Evolutionary conservation across 2,329 filamentous ascomycete species (phyloP), one percentile per base, ranked within the genome.

Genomic region (Elsinoe perseae): DNA sequence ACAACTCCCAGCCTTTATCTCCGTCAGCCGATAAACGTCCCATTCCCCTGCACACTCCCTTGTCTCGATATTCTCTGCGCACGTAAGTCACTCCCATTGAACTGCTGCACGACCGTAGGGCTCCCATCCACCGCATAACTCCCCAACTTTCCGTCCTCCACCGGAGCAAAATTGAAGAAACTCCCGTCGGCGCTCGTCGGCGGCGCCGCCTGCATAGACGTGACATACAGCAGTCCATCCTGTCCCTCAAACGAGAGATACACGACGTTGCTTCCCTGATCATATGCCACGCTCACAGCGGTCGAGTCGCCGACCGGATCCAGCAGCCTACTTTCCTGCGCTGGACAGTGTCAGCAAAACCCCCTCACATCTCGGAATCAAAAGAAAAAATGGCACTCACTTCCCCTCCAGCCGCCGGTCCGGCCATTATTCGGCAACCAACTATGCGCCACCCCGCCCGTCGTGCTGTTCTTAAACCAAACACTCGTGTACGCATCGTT

Each of bases 141-240:
- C 20, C 28, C 48, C 16, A 52, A 10, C 48, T 36, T 52, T 2
- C 48, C 48, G 14, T 28, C 30, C 7, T 20, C 18, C 2, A 52
- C 48, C 16, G 30, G 16, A 2, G 14, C 30, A 25, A 52, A 52
- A 3, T 14, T 32, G 25, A 52, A 38, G 10, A 38, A 52, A n/a
- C 28, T 36, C 28, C 48, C 48, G n/a, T 52, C 48, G 5, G 48
- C 48, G 16, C 14, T n/a, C 8, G 25, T 28, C n/a, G 48, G 48
- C 16, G 48, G 48, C 28, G 38, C 53, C 28, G 40, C 38, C 27
- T 21, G 20, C 23, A 21, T n/a, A n/a, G 38, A 32, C 18, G 18
- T 38, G 36, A 56, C 34, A 25, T 56, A 46, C 23, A 56, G 23
- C 10, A 12, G n/a, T 20, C 53, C 53, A 48, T 56, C 53, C 21